Percentiles rank a stretch among this genome's conserved stretches.
phyloP scores from a whole-genome alignment of 1,284 basidiomycete species.

The Paramarasmius palmivorus region DNA sequence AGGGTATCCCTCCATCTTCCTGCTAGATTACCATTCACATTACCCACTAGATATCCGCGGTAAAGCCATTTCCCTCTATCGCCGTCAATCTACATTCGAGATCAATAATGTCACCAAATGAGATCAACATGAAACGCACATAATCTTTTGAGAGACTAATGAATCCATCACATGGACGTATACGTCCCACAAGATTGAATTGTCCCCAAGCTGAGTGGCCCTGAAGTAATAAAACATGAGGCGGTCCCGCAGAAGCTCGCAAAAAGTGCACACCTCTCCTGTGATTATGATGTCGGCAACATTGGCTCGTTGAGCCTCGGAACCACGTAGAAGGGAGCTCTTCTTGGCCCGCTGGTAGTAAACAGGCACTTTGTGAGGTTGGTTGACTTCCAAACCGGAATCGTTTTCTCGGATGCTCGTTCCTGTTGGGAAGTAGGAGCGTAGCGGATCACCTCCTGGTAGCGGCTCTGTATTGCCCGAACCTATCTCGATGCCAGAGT shows the following conservation, averaged over 20 bases:
- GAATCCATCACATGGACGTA: constrained; percentile 71
- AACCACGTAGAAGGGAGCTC: too few relatives aligned
- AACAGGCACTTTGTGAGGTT: constrained; percentile 36
- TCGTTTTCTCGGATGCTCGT: constrained; percentile 41
- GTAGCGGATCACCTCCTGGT: constrained; percentile 41
- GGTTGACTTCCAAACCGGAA: constrained; percentile 43
- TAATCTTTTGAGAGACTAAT: constrained; percentile 75
- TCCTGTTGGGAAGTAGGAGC: constrained; percentile 55
- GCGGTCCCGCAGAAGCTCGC: background rate
- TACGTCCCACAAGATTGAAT: constrained; percentile 67
- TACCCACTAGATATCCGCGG: constrained; percentile 72
- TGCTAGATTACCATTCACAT: constrained; percentile 58
- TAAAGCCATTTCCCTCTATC: constrained; percentile 78
- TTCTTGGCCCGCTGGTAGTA: constrained; percentile 38
- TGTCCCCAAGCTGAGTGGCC: constrained; percentile 83
- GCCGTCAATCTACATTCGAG: constrained; percentile 48
- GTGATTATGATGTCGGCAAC: constrained; percentile 65
- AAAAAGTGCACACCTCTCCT: constrained; percentile 57
- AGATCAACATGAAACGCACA: constrained; percentile 39
- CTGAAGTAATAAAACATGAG: constrained; percentile 32
- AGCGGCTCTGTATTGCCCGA: constrained; percentile 36
- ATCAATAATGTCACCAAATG: constrained; percentile 4
- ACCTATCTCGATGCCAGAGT: constrained; percentile 31
- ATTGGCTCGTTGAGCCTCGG: constrained; percentile 4
- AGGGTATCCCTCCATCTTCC: constrained; percentile 78